A percentile compares a stretch with the other conserved stretches of the same genome.
These are phyloP conservation scores for Tieghemostelium lacteum DNA, from an alignment of 78 protist genomes.

Conservation along the genomic window DNA sequence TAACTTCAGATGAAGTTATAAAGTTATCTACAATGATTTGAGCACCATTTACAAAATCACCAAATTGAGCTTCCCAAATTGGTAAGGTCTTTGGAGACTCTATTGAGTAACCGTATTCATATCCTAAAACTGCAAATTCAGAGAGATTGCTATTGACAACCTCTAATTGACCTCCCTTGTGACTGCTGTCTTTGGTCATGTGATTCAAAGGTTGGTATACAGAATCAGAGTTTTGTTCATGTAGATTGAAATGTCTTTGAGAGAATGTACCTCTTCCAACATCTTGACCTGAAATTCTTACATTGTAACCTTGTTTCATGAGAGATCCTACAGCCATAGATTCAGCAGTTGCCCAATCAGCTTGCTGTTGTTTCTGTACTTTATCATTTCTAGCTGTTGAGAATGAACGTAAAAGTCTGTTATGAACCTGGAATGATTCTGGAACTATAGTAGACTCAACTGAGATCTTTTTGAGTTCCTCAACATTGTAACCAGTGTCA, in stretches of 20 bases:
- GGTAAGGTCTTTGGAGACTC: constrained; percentile 90
- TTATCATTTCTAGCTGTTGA: constrained; percentile 41
- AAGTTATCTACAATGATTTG: constrained; percentile 93
- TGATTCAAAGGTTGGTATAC: constrained; percentile 70
- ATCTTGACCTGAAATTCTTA: constrained; percentile 94
- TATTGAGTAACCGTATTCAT: constrained; percentile 90
- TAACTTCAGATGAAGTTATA: constrained; percentile 79
- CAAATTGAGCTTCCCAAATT: constrained; percentile 98
- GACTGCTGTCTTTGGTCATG: constrained; percentile 10
- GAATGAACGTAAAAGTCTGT: constrained; percentile 46
- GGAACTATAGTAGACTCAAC: constrained; percentile 47
- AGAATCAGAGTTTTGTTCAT: constrained; percentile 77
- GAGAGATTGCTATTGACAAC: constrained; percentile 78
- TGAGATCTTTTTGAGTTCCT: constrained; percentile 45
- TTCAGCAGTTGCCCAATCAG: constrained; percentile 97
- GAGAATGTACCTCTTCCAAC: constrained; percentile 96
- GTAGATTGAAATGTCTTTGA: constrained; percentile 91
- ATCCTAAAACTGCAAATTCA: constrained; percentile 92
- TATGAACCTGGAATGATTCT: constrained; percentile 76
- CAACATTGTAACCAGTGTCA: constrained; percentile 80
- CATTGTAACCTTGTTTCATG: constrained; percentile 81
- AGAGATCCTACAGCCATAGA: constrained; percentile 95
- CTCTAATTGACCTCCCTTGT: constrained; percentile 10
- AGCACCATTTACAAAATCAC: constrained; percentile 94
- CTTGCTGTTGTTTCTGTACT: constrained; percentile 45